These are phyloP conservation scores for Pseudocercospora fijiensis DNA, from an alignment of 2,329 filamentous ascomycete species.

Conservation along the genomic window DNA sequence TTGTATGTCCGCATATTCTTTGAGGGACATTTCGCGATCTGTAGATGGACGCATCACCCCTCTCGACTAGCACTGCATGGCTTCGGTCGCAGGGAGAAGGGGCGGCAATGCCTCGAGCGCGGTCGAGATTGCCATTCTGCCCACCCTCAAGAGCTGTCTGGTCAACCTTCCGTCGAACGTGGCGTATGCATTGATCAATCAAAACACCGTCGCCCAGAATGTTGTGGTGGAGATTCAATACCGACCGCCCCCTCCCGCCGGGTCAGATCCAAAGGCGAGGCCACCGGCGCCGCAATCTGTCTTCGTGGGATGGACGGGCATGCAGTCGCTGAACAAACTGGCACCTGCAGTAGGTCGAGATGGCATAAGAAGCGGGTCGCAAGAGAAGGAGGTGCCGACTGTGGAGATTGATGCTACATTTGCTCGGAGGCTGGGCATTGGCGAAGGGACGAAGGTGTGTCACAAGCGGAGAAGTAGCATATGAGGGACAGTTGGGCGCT, in stretches of 20 bases:
- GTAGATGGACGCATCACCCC: not conserved
- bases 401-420: slow-evolving; percentile 88
- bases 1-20: not conserved
- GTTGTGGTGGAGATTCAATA: slow-evolving; percentile 89
- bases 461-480: slow-evolving; percentile 39
- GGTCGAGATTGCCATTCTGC: slow-evolving; percentile 74
- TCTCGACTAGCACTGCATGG: not conserved
- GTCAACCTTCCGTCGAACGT: slow-evolving; percentile 87
- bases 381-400: slow-evolving; percentile 72
- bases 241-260: slow-evolving; percentile 57
- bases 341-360: slow-evolving; percentile 72
- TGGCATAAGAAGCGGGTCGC: slow-evolving; percentile 57
- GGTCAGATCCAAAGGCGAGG: slow-evolving; percentile 38
- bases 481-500: slow-evolving; percentile 40
- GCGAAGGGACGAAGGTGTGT: slow-evolving; percentile 80
- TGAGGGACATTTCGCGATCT: not conserved
- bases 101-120: not conserved
- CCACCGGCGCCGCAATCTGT: slow-evolving; percentile 60
- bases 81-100: slow-evolving; percentile 19
- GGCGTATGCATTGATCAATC: slow-evolving; percentile 79
- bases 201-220: slow-evolving; percentile 93
- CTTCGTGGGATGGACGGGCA: slow-evolving; percentile 94
- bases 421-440: slow-evolving; percentile 71
- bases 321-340: slow-evolving; percentile 85
- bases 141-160: slow-evolving; percentile 83